Evolutionary conservation across 2,329 filamentous ascomycete genomes (phyloP), one percentile per base, ranked within the genome.

Genomic region (Bimuria novae-zelandiae): DNA sequence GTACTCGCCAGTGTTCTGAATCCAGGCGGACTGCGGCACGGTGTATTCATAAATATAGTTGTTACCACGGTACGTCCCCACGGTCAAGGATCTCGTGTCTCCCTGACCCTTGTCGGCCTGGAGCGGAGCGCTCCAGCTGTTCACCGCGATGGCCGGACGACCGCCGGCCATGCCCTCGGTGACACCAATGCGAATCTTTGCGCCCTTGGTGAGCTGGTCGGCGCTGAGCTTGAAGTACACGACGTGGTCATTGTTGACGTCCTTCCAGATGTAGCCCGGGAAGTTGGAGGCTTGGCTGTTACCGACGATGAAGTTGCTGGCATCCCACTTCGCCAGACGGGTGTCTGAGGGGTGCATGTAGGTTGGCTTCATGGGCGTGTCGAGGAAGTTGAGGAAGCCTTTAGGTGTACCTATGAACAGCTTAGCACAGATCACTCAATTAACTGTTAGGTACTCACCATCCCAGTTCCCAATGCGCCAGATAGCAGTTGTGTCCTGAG

Each of bases 381-480:
- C 70, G 39, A 62, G 71, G 12, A 75, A 64, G 49, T 88, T 88
- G 61, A 80, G 80, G 76, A 88, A 85, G 19, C 84, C 84, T 7
- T 59, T 63, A 6, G 62, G 59, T 66, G 83, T 79, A 37, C 40
- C 40, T 40, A 11, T 12, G 21, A 21, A n/a, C n/a, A n/a, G n/a
- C n/a, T n/a, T n/a, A n/a, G n/a, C n/a, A n/a, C n/a, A n/a, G n/a
- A n/a, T n/a, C n/a, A n/a, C n/a, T n/a, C n/a, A n/a, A n/a, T n/a
- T n/a, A n/a, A n/a, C n/a, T n/a, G n/a, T n/a, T n/a, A n/a, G n/a
- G n/a, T 25, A 14, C 37, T 40, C n/a, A 40, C 85, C 85, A 60
- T 88, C 85, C 73, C 82, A 86, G 27, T 83, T 78, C 16, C 85
- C 85, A 39, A 88, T 85, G 62, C 82, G 82, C 76, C 82, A 88